Conservation (phyloP, 164 flowering plant species). For the Magnolia officinalis region DNA sequence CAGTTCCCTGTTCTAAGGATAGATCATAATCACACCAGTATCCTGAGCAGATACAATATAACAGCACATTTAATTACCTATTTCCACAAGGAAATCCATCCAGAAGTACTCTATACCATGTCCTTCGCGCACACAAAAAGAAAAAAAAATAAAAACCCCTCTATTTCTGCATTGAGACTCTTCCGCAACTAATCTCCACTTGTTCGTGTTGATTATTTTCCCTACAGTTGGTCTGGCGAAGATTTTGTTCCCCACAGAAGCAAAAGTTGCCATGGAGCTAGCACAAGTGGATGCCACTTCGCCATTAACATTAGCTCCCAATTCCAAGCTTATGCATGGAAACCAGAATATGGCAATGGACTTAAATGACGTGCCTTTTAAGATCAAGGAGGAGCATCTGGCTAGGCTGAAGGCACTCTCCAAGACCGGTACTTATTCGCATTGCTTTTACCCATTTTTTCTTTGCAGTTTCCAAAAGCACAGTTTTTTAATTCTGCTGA, state of each 20-base stretch:
- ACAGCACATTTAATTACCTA: too few species aligned
- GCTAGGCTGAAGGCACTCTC: conserved; percentile 66
- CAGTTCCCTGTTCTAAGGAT: too few species aligned
- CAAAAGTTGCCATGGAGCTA: conserved; percentile 82
- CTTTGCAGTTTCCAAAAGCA: too few species aligned
- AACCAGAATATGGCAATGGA: conserved; percentile 49
- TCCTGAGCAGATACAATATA: too few species aligned
- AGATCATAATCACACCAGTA: too few species aligned
- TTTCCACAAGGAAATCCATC: too few species aligned
- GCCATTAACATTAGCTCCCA: conserved; percentile 39
- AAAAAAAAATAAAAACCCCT: too few species aligned
- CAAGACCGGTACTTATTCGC: conserved; percentile 54
- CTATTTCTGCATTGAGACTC: background rate
- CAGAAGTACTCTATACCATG: too few species aligned
- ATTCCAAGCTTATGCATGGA: conserved; percentile 20
- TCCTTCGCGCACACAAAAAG: too few species aligned
- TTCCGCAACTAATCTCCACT: background rate
- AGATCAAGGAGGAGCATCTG: conserved; percentile 65
- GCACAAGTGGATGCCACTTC: conserved; percentile 73
- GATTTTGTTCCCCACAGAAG: conserved; percentile 78
- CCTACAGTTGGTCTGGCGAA: conserved; percentile 70
- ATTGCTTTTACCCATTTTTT: background rate
- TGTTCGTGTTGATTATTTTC: background rate
- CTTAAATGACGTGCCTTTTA: conserved; percentile 77
- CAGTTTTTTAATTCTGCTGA: too few species aligned